Evolutionary conservation across 495 filamentous ascomycete species (phyloP), one percentile per base, ranked within the genome.

Genomic region (Penicillium angulare): DNA sequence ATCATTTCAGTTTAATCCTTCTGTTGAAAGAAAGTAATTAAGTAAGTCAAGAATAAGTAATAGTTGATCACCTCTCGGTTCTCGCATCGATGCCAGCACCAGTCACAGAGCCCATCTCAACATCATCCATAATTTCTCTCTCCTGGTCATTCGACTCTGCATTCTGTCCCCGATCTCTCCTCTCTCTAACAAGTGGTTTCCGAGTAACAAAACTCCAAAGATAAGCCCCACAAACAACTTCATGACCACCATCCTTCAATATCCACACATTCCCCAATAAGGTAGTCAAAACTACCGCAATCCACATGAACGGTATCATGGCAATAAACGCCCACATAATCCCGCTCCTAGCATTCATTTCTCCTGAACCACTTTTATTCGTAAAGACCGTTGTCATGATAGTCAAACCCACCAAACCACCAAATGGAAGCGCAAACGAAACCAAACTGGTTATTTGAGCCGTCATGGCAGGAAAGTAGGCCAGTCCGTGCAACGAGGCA

Each of bases 331-430:
- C 78, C 74, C 74, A 80, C 58, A 74, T 76, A 23, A 83, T 79
- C 1, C 55, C 55, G 9, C n/a, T n/a, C 31, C 32, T 42, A 6
- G 79, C 79, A 12, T 68, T 61, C 0, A 22, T 9, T 49, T 73
- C 65, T 0, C 63, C 71, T 1, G 53, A 55, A 3, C 64, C 41
- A 1, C 68, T 59, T 24, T 69, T 76, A 61, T 85, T 85, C 48
- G 81, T 80, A 59, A 85, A 84, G 1, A 86, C 80, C 23, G 72
- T 75, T 5, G 78, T 69, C 79, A 85, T 84, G 36, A 85, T 72
- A 0, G 82, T 83, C 21, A 83, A 63, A 3, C 68, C 73, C 10
- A 85, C 52, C 0, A 82, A 79, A 21, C 82, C 82, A 21, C 83
- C 83, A 48, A 86, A 79, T 0, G 77, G 77, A 22, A 72, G 45